Evolutionary conservation across 2,329 filamentous ascomycete genomes (phyloP).

Genomic region (Emergomyces pasteurianus): DNA sequence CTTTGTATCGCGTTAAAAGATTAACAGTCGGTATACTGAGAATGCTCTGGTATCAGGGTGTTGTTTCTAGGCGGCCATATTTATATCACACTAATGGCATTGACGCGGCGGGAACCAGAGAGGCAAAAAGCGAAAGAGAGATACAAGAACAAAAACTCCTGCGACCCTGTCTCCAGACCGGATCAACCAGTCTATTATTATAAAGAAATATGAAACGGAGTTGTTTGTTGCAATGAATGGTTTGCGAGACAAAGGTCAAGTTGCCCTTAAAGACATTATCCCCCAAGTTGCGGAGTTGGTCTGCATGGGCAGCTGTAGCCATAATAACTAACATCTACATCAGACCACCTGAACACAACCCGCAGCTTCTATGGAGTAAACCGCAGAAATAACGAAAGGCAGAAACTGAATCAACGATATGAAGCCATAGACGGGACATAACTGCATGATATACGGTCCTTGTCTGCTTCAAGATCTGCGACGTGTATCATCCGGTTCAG

Average conservation of each 20-base stretch:
- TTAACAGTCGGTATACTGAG: not conserved
- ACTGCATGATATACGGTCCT: not conserved
- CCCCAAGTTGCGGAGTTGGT: not conserved
- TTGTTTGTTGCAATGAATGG: not conserved
- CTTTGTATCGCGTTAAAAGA: not conserved
- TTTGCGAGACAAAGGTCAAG: not conserved
- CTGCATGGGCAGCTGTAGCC: not conserved
- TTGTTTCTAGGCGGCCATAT: not conserved
- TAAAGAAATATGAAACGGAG: not conserved
- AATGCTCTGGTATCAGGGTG: not conserved
- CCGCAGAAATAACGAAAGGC: not conserved
- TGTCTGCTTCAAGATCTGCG: not conserved
- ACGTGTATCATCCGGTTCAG: not conserved
- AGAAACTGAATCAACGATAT: not conserved
- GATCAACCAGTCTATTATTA: not conserved
- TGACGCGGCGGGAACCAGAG: not conserved
- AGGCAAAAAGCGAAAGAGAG: not conserved
- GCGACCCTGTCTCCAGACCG: not conserved
- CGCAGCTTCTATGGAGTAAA: not conserved
- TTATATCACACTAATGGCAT: not conserved
- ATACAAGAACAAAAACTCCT: not conserved
- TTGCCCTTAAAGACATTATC: not conserved
- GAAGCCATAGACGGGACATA: not conserved
- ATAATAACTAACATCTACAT: not conserved
- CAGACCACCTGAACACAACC: not conserved